Base-by-base conservation (phyloP, 2,329 filamentous ascomycete species). In the Cordyceps sp. region DNA sequence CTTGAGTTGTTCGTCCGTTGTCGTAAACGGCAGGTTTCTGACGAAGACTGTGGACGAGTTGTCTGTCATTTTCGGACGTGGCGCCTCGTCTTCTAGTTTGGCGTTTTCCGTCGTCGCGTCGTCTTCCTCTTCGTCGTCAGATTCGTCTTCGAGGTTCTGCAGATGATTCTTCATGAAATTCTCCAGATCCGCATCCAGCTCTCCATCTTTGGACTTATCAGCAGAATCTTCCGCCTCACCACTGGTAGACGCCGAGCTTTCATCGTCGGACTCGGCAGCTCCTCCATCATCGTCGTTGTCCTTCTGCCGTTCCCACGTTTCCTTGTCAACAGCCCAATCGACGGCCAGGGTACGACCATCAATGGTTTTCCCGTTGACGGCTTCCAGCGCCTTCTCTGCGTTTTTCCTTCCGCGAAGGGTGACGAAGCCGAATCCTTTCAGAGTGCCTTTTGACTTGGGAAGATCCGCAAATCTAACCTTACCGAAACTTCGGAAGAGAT, bases 261-360 rank as follows among this genome's bases (percentile, higher is more conserved):
- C 39, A 9, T 42, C 39, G 9, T 54, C 49, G 3, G 45, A 47
- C 13, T 43, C 37, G 20, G 46, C 45, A 35, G 53, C 49, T n/a
- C 50, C 55, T 7, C 53, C 50, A n/a, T 52, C 52, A 6, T 54
- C 51, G 6, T 40, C 40, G 9, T 45, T 42, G 2, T 49, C 44
- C 20, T 73, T 65, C 39, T 74, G 62, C 38, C 73, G 66, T 39
- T 86, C 70, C 84, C 84, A 98, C 6, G 78, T 74, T 26, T 77
- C 68, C 59, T 92, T 93, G 37, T 94, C 84, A 4, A 96, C 85
- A 21, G 92, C 88, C 83, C 84, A 98, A 57, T 98, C 90, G 6
- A 98, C 90, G 19, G 88, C 90, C 37, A 98, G 56, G 8, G 77
- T 79, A 45, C 90, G 71, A 3, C 86, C 90, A 50, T 93, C 86